phyloP scores from a whole-genome alignment of 139 green algal genomes.

The Spirogloea muscicola region DNA sequence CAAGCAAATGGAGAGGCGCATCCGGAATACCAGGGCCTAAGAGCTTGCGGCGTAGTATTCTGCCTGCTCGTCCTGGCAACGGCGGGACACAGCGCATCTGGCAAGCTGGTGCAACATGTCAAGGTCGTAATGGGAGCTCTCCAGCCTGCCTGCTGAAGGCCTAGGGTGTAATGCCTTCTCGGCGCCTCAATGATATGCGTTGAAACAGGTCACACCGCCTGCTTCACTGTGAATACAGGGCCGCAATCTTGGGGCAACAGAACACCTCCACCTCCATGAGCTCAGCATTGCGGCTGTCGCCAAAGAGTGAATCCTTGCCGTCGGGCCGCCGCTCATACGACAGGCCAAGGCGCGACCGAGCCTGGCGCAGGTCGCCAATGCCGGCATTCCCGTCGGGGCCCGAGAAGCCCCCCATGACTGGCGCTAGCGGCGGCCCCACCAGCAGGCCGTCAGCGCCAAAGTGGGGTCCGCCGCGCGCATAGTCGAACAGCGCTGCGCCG shows the following conservation, averaged over 20 bases:
- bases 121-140: too few relatives aligned
- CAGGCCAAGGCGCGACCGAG: constrained; percentile 16
- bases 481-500: constrained; percentile 44
- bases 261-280: constrained; percentile 36
- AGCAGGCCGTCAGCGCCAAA: constrained; percentile 37
- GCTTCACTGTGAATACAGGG: too few relatives aligned
- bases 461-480: constrained; percentile 26
- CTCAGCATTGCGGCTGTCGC: neutral
- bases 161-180: too few relatives aligned
- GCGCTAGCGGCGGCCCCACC: constrained; percentile 11
- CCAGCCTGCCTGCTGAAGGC: too few relatives aligned
- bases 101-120: too few relatives aligned
- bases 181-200: too few relatives aligned
- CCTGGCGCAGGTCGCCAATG: neutral
- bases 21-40: too few relatives aligned
- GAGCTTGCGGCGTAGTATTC: too few relatives aligned
- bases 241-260: constrained; percentile 2
- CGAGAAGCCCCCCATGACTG: constrained; percentile 29
- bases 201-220: too few relatives aligned
- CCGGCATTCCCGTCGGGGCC: constrained; percentile 9
- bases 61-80: too few relatives aligned
- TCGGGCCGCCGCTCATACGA: constrained; percentile 24
- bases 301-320: constrained; percentile 32
- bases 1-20: too few relatives aligned
- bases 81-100: too few relatives aligned